Base-by-base conservation (phyloP, 495 filamentous ascomycete species). In the Penicillium dipodomyicola region DNA sequence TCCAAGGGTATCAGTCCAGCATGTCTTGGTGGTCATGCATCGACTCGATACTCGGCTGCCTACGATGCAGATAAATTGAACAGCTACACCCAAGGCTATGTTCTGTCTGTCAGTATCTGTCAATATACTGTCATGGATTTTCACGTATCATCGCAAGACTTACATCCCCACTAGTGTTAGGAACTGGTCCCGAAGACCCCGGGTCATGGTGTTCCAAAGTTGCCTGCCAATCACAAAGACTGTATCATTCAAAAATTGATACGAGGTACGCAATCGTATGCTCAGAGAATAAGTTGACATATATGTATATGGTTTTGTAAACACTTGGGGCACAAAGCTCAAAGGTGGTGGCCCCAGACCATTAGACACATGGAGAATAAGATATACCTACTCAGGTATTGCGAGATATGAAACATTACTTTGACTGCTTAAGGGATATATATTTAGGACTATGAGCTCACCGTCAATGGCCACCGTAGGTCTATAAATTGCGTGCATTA, bases 181-280 rank as follows among this genome's bases (percentile, higher is more conserved):
- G 22, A 51, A 39, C 33, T 51, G 32, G 23, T 35, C 35, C 49
- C 49, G 49, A 29, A 29, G 22, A 49, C 32, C 20, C 29, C 12
- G 12, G 19, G 20, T 19, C 4, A 23, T 19, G n/a, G 19, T 32
- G 5, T 49, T 11, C 9, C 9, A 30, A 30, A 10, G 2, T 30
- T n/a, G 19, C 32, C 22, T 32, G 15, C 20, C 23, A 12, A 43
- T 43, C 11, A 7, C 10, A 33, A 22, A 29, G 19, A 1, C 27
- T 20, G 14, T 19, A 4, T 4, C 22, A 6, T 35, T 35, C 5
- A 30, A 8, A 37, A 19, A n/a, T 19, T 1, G 25, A 47, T 47
- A 30, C 17, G 15, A 5, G 10, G 11, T 9, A 17, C 15, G 5
- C 15, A 39, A 17, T 25, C n/a, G 41, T 4, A 25, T 22, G 20